Base-by-base conservation (phyloP, 2,329 filamentous ascomycete species). In the Beauveria sp. region DNA sequence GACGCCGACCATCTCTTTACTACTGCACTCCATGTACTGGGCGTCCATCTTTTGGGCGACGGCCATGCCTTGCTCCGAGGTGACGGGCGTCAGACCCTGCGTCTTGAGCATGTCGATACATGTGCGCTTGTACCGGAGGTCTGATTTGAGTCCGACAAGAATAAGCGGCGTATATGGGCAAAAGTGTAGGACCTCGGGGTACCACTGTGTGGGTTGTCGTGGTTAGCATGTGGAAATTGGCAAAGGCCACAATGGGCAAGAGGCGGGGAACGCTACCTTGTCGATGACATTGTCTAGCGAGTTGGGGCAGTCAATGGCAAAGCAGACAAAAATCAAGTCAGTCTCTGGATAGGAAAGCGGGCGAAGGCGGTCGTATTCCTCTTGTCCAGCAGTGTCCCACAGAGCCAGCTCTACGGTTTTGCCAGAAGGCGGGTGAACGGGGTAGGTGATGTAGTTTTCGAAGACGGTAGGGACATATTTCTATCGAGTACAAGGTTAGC, bases 391-490 rank as follows among this genome's bases (percentile, higher is more conserved):
- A 30, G 94, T 99, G 77, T 99, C 94, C 94, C 94, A 99, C 57
- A 99, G 84, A 46, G 94, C 94, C 64, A 99, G 85, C 79, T 99
- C 94, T 67, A 99, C 92, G 62, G 89, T 92, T 82, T 97, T 97
- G 71, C 93, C 92, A 14, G 89, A 90, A 50, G 87, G 85, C 66
- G 87, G 85, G 77, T 99, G 94, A 63, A 87, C 89, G 61, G 93
- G 96, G 75, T 96, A 93, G 59, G 94, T 97, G 78, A 99, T 97
- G 84, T 99, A 99, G 80, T 99, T 99, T 73, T 99, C 94, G 75
- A 99, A 99, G 57, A 99, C 94, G 2, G 94, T 99, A 4, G 94
- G 94, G 46, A 99, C 94, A 70, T 99, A 99, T 97, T 97, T 97
- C 94, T 99, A 70, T 28, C 44, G 55, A 46, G 40, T 5, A 28